Evolutionary conservation across 164 flowering plant species (phyloP), one percentile per base, ranked within the genome.

Genomic region (Tinospora cordifolia): DNA sequence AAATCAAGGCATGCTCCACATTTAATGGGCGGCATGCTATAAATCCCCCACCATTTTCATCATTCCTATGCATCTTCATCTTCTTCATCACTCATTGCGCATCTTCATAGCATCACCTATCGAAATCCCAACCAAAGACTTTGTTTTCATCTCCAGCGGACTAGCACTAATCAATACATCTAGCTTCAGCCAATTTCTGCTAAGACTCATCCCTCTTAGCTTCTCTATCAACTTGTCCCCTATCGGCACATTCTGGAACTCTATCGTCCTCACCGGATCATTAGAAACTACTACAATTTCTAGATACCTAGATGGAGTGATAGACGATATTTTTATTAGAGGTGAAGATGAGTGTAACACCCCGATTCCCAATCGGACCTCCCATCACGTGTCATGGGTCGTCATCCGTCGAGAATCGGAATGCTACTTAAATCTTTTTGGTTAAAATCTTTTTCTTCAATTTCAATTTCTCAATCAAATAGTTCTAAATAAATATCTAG

Each of bases 61-160:
- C n/a, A n/a, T n/a, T n/a, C n/a, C n/a, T n/a, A n/a, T n/a, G n/a
- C n/a, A n/a, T n/a, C n/a, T n/a, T n/a, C n/a, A n/a, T n/a, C n/a
- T n/a, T n/a, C n/a, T n/a, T n/a, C n/a, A n/a, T n/a, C n/a, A n/a
- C n/a, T n/a, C n/a, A n/a, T n/a, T n/a, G n/a, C n/a, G 69, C 76
- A 91, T 13, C 74, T 91, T 91, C 76, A 71, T 83, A 66, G 83
- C 87, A 8, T 85, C 88, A 69, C 74, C 77, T 60, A 80, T 79
- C 63, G 87, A 74, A 27, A 85, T 79, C 58, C 46, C 72, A 14
- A 30, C 76, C 17, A 68, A 25, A 39, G 64, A 21, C 4, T 51
- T 39, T 41, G 44, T 40, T 14, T 21, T 21, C 79, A 38, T 51
- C 63, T 27, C 49, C 72, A 83, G 84, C 46, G 77, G 84, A 0